Evolutionary conservation across 805 yeast genomes (phyloP), one percentile per base, ranked within the genome.

Genomic region (Starmerella roubikii): DNA sequence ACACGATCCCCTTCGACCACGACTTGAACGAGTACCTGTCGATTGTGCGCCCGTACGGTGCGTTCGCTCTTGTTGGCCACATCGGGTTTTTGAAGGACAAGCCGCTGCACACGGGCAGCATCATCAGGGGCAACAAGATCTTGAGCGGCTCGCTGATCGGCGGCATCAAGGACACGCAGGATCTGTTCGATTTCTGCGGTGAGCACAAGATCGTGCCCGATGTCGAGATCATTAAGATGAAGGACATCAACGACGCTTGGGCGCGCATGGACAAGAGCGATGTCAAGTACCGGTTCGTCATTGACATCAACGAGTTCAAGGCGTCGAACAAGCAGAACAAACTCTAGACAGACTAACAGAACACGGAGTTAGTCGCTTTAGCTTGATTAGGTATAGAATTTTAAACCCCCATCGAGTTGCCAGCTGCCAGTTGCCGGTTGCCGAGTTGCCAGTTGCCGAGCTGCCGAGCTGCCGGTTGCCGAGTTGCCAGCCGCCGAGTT

Each of bases 51-150:
- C 71, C 76, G 31, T 70, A 71, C 54, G 76, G 77, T 41, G 62
- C 64, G 35, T 69, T 76, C 53, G 67, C 76, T 39, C 64, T 76
- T 28, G 85, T 75, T 41, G 88, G 88, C 40, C 63, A 78, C 53
- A 84, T 88, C 8, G 51, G 44, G 23, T 21, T 25, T 39, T 44
- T 39, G 28, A 30, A 35, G 26, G 12, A 23, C 11, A 20, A 23
- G 21, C 28, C 68, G 73, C 58, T 71, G 19, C 73, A 75, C 60
- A 60, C 73, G 49, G 48, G 56, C 19, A 49, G 59, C 45, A 59
- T 69, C 34, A 59, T 67, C 29, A 60, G 74, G 44, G 78, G 78
- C 18, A 34, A 41, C 27, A 18, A 29, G 15, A 11, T 23, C 18
- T 18, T 46, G 16, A 38, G 41, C 38, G 66, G 79, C 11, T 74